These are phyloP conservation scores for Chaetomiaceae sp. DNA, from an alignment of 2,329 filamentous ascomycete genomes.

Conservation along the genomic window DNA sequence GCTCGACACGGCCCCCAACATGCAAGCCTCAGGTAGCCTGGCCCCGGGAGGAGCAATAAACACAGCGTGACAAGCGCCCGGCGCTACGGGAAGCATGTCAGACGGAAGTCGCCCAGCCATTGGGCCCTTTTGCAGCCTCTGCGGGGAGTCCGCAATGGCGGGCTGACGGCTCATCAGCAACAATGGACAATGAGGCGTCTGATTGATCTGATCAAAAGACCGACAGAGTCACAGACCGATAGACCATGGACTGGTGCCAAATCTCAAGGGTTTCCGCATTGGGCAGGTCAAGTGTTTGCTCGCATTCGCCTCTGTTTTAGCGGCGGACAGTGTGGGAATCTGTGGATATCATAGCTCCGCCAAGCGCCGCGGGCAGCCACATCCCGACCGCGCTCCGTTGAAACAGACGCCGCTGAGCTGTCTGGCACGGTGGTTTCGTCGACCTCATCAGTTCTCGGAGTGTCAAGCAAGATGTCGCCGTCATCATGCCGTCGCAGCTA, in stretches of 20 bases:
- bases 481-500: too few relatives aligned
- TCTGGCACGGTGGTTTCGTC: too few relatives aligned
- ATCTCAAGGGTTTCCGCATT: conserved; percentile 9
- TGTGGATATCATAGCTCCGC: too few relatives aligned
- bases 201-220: background rate
- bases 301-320: background rate
- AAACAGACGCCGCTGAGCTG: background rate
- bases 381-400: background rate
- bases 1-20: background rate
- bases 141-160: background rate
- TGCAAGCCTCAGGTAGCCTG: background rate
- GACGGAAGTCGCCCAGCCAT: conserved; percentile 1
- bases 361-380: background rate
- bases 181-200: background rate
- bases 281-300: conserved; percentile 13
- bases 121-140: background rate
- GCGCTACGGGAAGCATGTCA: conserved; percentile 18
- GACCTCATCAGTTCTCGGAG: too few relatives aligned
- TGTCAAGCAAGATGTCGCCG: too few relatives aligned
- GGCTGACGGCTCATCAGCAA: background rate
- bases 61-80: conserved; percentile 14
- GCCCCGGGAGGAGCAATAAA: conserved; percentile 14
- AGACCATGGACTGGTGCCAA: background rate
- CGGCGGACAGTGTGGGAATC: too few relatives aligned
- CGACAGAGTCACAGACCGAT: too few relatives aligned